phyloP scores from a whole-genome alignment of 352 stramenopile genomes.

The Elongisporangium anandrum region DNA sequence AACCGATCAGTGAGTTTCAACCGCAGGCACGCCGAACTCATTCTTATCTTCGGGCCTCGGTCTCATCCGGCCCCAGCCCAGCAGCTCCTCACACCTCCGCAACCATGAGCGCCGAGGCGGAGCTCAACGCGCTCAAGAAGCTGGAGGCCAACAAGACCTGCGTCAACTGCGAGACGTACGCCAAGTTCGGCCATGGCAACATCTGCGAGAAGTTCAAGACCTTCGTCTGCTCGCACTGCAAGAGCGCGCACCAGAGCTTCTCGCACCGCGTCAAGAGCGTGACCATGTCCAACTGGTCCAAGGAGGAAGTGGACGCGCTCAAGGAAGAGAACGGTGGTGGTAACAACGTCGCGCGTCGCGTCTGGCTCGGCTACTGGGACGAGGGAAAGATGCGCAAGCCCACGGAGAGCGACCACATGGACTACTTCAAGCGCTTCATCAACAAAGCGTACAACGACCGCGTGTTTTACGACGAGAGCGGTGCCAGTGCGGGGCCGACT shows the following conservation, averaged over 20 bases:
- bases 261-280: slow-evolving; percentile 94
- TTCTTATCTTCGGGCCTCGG: neutral
- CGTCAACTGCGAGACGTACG: slow-evolving; percentile 80
- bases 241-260: slow-evolving; percentile 93
- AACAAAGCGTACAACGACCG: slow-evolving; percentile 82
- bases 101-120: slow-evolving; percentile 44
- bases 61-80: neutral
- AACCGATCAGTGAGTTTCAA: neutral
- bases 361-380: slow-evolving; percentile 88
- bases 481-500: neutral
- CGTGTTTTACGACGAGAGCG: slow-evolving; percentile 65
- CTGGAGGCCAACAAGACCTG: slow-evolving; percentile 81
- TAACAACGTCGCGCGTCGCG: slow-evolving; percentile 77
- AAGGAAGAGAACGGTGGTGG: slow-evolving; percentile 82
- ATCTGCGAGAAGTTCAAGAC: slow-evolving; percentile 91
- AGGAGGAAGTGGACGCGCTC: slow-evolving; percentile 88
- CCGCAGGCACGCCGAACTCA: neutral
- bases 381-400: slow-evolving; percentile 65
- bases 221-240: slow-evolving; percentile 95
- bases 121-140: slow-evolving; percentile 83
- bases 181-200: slow-evolving; percentile 91
- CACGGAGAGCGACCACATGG: slow-evolving; percentile 64
- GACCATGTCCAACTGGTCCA: slow-evolving; percentile 94
- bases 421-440: slow-evolving; percentile 87
- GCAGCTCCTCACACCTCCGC: slow-evolving; percentile 2